These are phyloP conservation scores for Aspergillus incahuasiensis DNA, from an alignment of 495 filamentous ascomycete species.

Conservation along the genomic window DNA sequence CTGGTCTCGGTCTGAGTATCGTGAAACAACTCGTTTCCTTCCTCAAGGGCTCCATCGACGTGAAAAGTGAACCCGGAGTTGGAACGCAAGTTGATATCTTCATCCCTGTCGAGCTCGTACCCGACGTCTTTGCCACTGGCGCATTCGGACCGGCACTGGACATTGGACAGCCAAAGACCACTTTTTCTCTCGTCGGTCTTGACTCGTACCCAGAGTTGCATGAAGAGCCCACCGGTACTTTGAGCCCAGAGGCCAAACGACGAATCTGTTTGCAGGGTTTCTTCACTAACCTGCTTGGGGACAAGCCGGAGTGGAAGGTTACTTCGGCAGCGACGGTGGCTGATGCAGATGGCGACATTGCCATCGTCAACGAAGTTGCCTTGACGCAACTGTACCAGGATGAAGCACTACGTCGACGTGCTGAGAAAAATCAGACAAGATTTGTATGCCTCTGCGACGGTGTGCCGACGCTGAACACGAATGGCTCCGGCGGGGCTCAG, in stretches of 20 bases:
- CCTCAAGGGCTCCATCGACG: constrained; percentile 55
- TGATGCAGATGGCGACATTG: neutral
- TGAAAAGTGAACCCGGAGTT: constrained; percentile 50
- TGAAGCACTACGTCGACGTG: neutral
- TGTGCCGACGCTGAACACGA: neutral
- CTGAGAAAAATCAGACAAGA: neutral
- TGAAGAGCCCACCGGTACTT: neutral
- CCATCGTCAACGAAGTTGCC: neutral
- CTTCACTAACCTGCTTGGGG: neutral
- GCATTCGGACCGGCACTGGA: neutral
- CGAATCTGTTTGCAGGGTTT: neutral
- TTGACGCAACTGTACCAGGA: neutral
- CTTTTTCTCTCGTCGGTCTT: neutral
- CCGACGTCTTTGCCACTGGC: neutral
- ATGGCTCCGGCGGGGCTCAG: neutral
- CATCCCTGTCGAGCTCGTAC: constrained; percentile 32
- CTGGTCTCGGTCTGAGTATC: constrained; percentile 66
- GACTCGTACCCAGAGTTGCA: neutral
- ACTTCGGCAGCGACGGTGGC: neutral
- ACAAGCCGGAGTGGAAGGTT: neutral
- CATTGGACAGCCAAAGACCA: neutral
- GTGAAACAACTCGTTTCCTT: constrained; percentile 60
- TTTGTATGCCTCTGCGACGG: neutral
- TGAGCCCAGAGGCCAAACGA: neutral
- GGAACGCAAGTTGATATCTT: constrained; percentile 58